Percentiles rank a stretch among this genome's conserved stretches.
Conservation (phyloP, 352 stramenopile genomes). For the Globisporangium emineosum region DNA sequence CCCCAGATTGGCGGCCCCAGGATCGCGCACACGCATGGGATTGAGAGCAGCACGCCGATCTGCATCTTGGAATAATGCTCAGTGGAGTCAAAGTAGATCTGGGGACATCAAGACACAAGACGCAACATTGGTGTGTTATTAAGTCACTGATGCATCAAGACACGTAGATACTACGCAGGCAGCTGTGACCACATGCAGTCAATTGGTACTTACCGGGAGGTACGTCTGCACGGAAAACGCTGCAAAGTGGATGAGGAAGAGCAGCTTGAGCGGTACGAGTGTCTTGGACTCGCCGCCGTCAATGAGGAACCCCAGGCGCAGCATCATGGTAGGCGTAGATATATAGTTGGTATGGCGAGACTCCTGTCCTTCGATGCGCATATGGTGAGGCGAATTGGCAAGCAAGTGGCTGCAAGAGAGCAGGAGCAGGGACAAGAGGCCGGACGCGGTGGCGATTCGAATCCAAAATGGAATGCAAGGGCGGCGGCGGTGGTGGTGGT, state of each 20-base stretch:
- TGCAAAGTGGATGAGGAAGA: conserved; percentile 68
- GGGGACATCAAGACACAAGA: background rate
- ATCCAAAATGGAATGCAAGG: background rate
- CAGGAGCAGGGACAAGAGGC: too few species aligned
- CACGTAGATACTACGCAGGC: background rate
- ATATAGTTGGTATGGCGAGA: background rate
- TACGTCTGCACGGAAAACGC: conserved; percentile 72
- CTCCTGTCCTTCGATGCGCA: too few species aligned
- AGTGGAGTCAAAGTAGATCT: conserved; percentile 54
- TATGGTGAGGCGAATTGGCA: background rate
- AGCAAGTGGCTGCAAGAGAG: background rate
- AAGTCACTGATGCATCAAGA: background rate
- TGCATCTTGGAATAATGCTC: conserved; percentile 68
- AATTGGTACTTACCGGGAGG: conserved; percentile 51
- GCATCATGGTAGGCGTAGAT: conserved; percentile 13
- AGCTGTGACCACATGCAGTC: too few species aligned
- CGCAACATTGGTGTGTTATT: background rate
- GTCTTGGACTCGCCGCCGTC: conserved; percentile 54
- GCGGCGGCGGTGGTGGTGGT: background rate
- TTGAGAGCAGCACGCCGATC: conserved; percentile 65
- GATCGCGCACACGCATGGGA: conserved; percentile 74
- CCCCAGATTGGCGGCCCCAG: conserved; percentile 70
- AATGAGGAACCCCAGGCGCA: conserved; percentile 47
- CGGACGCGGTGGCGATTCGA: background rate
- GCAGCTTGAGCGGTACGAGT: conserved; percentile 70